These are phyloP conservation scores for Picea mariana DNA, from an alignment of 83 land plant species.

Conservation along the genomic window DNA sequence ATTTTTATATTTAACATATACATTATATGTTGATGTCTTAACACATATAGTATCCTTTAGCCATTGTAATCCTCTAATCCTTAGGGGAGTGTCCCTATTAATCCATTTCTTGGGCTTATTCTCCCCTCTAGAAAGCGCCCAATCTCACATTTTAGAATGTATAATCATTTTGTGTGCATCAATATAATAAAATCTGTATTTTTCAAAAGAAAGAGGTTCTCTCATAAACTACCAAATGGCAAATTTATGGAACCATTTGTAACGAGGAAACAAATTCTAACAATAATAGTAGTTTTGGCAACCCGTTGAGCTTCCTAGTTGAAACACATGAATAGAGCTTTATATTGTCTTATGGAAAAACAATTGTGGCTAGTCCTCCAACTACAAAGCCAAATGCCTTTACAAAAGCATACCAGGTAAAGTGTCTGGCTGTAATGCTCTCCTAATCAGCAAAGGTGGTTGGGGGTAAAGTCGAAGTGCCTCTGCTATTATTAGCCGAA, in stretches of 20 bases:
- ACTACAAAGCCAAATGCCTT: background rate
- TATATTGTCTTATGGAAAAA: background rate
- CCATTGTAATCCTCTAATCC: too few relatives aligned
- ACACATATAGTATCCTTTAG: too few relatives aligned
- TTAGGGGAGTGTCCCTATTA: too few relatives aligned
- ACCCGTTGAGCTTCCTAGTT: background rate
- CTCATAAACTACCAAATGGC: background rate
- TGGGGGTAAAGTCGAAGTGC: slow-evolving; percentile 92
- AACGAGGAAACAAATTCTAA: background rate
- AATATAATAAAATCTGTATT: too few relatives aligned
- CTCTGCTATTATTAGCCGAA: slow-evolving; percentile 83
- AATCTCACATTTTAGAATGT: too few relatives aligned
- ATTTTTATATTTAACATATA: too few relatives aligned
- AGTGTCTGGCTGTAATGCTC: slow-evolving; percentile 72
- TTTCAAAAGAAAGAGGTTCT: background rate
- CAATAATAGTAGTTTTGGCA: background rate
- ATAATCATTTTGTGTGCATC: too few relatives aligned
- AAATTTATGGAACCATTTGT: background rate
- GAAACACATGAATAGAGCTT: background rate
- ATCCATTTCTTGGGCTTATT: too few relatives aligned
- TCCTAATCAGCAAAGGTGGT: slow-evolving; percentile 95
- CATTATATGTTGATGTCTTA: too few relatives aligned
- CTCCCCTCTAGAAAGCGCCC: too few relatives aligned
- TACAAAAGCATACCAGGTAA: slow-evolving; percentile 75
- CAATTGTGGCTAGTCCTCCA: background rate